Evolutionary conservation across 129 eudicot genomes (phyloP), one percentile per base, ranked within the genome.

Genomic region (Mikania micrantha): DNA sequence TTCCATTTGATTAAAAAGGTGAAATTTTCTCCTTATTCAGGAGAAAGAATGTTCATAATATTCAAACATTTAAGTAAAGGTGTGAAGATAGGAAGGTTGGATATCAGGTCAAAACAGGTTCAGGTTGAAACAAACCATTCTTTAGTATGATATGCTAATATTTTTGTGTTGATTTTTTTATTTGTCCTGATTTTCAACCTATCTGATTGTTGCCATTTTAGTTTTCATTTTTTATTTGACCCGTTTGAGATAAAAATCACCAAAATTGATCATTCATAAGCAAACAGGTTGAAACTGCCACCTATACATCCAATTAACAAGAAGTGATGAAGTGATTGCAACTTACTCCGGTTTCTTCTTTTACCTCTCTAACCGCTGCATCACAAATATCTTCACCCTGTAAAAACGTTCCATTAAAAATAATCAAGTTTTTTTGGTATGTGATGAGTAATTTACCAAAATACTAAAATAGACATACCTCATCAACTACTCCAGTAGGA

Each of bases 271-370:
- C 60, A 57, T 57, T 57, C 29, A 50, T 12, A 53, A 53, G 32
- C 24, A 53, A 21, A 0, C 17, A 3, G 60, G 32, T 53, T n/a
- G 16, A 53, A 53, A 53, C 4, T 3, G 40, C 5, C 41, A 58
- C 41, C 64, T 15, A 58, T 15, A 58, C 39, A 58, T 27, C 39
- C 25, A 59, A 59, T 11, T 36, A 56, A 27, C 61, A n/a, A n/a
- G 8, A 59, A 59, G 54, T 52, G 52, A 27, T 36, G 16, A 31
- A 21, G 63, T 53, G 49, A 15, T 70, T 69, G 63, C 9, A 60
- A 74, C 97, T 73, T 82, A 90, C 97, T 54, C 97, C 97, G 1
- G 95, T 90, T 71, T 90, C 97, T 76, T 90, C 97, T 76, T 87
- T 90, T 42, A 86, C 97, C 77, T 90, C 97, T 80, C 95, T 82